phyloP scores from a whole-genome alignment of 306 rosid species.

The Glycine soja region DNA sequence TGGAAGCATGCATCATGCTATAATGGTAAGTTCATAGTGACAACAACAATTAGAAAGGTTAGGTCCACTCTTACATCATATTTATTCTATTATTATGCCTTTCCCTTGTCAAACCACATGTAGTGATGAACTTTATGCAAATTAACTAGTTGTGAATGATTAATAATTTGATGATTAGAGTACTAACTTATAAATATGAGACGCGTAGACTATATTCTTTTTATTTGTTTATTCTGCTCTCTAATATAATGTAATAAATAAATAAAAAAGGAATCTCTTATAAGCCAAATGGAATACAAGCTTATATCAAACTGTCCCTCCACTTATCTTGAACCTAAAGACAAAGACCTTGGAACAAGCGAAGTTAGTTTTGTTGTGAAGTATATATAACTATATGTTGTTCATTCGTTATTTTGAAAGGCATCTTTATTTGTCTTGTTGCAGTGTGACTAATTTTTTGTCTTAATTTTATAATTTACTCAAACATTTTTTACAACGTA shows the following conservation, averaged over 20 bases:
- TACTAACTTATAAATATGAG: background rate
- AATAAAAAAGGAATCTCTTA: background rate
- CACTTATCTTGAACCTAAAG: background rate
- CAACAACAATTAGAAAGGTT: background rate
- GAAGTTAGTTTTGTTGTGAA: background rate
- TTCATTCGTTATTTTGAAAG: background rate
- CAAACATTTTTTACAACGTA: background rate
- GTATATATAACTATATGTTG: too few relatives aligned
- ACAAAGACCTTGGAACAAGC: background rate
- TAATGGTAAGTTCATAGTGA: too few relatives aligned
- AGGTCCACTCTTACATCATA: background rate
- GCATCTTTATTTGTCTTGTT: background rate
- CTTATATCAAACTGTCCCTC: background rate
- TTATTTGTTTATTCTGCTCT: background rate
- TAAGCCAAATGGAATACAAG: background rate
- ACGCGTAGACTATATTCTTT: background rate
- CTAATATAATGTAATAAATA: background rate
- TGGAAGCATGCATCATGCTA: background rate
- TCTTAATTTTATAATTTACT: background rate
- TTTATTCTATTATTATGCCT: background rate
- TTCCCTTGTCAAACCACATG: background rate
- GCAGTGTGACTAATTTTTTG: background rate
- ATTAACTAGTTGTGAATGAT: background rate
- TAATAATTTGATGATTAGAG: background rate
- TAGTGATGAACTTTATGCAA: background rate